Percentiles rank a stretch among this genome's conserved stretches.
Conservation (phyloP, 1,139 yeast species). For the Starmera stellimalicola region DNA sequence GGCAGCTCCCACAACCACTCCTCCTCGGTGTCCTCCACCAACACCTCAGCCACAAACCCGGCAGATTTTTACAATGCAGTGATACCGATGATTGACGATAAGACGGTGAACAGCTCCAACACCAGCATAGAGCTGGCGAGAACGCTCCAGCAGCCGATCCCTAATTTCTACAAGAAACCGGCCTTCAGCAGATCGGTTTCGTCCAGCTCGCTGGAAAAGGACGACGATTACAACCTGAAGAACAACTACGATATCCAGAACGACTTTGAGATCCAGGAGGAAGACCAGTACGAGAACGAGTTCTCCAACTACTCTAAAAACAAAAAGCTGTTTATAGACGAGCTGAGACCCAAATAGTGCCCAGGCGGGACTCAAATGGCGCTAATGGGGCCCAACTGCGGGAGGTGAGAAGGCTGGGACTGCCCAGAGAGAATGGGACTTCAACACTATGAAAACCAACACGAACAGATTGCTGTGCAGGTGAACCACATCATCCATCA, state of each 20-base stretch:
- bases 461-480: too few relatives aligned
- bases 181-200: constrained; percentile 11
- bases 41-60: constrained; percentile 20
- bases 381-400: too few relatives aligned
- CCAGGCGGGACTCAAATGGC: too few relatives aligned
- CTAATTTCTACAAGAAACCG: constrained; percentile 14
- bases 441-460: too few relatives aligned
- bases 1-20: constrained; percentile 10
- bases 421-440: too few relatives aligned
- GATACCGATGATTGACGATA: constrained; percentile 13
- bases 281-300: constrained; percentile 32
- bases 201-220: constrained; percentile 7
- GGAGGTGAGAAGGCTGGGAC: too few relatives aligned
- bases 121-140: constrained; percentile 15
- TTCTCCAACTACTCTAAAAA: constrained; percentile 29
- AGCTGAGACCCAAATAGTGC: constrained; percentile 27
- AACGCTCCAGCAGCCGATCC: constrained; percentile 17
- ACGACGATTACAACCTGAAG: constrained; percentile 20
- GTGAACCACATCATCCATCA: too few relatives aligned
- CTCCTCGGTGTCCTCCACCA: constrained; percentile 27
- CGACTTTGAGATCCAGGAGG: constrained; percentile 26
- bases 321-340: constrained; percentile 27
- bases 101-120: constrained; percentile 1
- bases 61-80: constrained; percentile 16
- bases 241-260: constrained; percentile 25